Evolutionary conservation across 441 rosid genomes (phyloP), one percentile per base, ranked within the genome.

Genomic region (Euphorbia celastroides): DNA sequence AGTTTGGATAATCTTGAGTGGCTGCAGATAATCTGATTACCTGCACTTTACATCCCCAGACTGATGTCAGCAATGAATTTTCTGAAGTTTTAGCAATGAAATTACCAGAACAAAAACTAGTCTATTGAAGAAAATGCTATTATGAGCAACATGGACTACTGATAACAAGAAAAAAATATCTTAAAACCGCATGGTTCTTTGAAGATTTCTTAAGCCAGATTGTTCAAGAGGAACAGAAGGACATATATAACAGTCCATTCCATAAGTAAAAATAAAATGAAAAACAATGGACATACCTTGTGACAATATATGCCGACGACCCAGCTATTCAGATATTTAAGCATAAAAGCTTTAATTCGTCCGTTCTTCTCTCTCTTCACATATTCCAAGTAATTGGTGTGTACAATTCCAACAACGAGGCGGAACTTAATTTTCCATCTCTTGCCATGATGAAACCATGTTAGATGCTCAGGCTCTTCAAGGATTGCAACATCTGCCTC

Each of bases 391-490:
- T 93, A 93, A 82, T 93, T 93, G 60, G 99, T 93, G 78, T 93
- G 99, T 50, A 93, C 72, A 28, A 91, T 75, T 66, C 97, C 99
- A 58, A 91, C 71, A 62, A 89, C 97, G 60, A 79, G 79, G 67
- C 82, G 75, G 76, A 93, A 91, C 78, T 89, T 93, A 19, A 61
- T 75, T 79, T 89, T 93, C 97, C 99, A 93, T 78, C 85, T 89
- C 78, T 86, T 86, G 58, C 97, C 99, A 74, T 94, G 99, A 78
- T 94, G 99, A 78, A 84, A 94, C 99, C 99, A 94, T 6, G 99
- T 94, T 58, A 94, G 93, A 80, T 94, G 99, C 81, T 94, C 99
- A n/a, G 97, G 99, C 81, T 94, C 99, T 78, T 94, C 99, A 26
- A 94, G 96, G 77, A 91, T 92, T 56, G 97, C 96, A 75, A 94